Percentiles rank a stretch among this genome's conserved stretches.
Conservation (phyloP, 176 grass and related monocot species). For the Aechmea fasciata region DNA sequence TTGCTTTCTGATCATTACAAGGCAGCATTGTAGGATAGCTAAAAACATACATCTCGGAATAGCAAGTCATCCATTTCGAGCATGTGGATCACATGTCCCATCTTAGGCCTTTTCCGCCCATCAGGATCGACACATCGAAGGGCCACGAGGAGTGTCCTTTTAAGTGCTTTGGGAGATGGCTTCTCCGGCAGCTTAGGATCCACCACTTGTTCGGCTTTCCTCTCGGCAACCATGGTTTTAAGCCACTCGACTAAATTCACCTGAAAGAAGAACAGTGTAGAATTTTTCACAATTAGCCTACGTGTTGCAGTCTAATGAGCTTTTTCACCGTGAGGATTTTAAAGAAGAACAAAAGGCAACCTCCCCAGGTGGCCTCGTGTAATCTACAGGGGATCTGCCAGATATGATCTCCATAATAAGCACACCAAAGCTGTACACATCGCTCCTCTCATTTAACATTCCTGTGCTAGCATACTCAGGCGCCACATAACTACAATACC, state of each 20-base stretch:
- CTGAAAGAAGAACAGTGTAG: constrained; percentile 27
- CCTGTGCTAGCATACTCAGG: constrained; percentile 91
- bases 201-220: constrained; percentile 66
- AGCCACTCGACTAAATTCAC: constrained; percentile 87
- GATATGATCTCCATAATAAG: constrained; percentile 83
- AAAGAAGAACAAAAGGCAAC: constrained; percentile 18
- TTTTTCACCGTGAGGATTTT: neutral
- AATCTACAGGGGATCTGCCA: constrained; percentile 83
- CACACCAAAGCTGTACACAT: constrained; percentile 93
- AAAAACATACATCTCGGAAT: constrained; percentile 39
- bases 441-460: constrained; percentile 83
- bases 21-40: neutral
- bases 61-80: constrained; percentile 75
- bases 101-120: constrained; percentile 54
- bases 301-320: neutral
- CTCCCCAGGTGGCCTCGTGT: constrained; percentile 59
- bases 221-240: constrained; percentile 72
- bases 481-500: constrained; percentile 57
- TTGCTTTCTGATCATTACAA: neutral
- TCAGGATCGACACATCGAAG: constrained; percentile 85
- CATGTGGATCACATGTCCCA: constrained; percentile 79
- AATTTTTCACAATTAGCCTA: neutral
- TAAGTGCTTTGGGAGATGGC: constrained; percentile 57
- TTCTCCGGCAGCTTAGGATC: constrained; percentile 58
- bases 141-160: constrained; percentile 61